Percentiles rank a stretch among this genome's conserved stretches.
These are phyloP conservation scores for Bertia moriformis DNA, from an alignment of 2,329 filamentous ascomycete genomes.

Conservation along the genomic window DNA sequence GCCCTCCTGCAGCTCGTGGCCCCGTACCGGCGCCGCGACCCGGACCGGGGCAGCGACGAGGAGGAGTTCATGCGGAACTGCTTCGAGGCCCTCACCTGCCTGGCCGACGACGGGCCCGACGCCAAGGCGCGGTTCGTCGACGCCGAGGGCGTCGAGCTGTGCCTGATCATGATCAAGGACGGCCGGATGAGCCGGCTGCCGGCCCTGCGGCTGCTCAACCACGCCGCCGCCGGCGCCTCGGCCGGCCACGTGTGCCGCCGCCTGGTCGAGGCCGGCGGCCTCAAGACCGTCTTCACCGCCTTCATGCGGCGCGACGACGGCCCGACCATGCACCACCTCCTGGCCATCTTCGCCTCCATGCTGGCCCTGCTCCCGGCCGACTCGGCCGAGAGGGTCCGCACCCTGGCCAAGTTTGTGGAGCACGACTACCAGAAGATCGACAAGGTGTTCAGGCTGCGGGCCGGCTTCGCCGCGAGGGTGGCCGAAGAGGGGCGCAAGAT, in stretches of 20 bases:
- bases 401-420: constrained; percentile 87
- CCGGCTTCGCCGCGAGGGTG: constrained; percentile 53
- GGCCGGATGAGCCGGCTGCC: constrained; percentile 69
- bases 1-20: constrained; percentile 69
- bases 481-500: constrained; percentile 16
- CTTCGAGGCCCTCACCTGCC: constrained; percentile 74
- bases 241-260: constrained; percentile 53
- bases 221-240: constrained; percentile 49
- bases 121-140: constrained; percentile 75
- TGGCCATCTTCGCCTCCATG: constrained; percentile 73
- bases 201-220: constrained; percentile 70
- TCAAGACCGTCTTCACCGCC: constrained; percentile 72
- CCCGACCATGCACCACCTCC: constrained; percentile 58
- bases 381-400: constrained; percentile 64
- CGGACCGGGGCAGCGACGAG: constrained; percentile 71
- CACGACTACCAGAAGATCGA: constrained; percentile 78
- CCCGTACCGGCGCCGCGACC: constrained; percentile 73
- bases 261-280: constrained; percentile 67
- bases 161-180: constrained; percentile 80
- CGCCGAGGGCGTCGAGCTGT: constrained; percentile 82
- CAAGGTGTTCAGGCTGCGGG: constrained; percentile 57
- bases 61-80: constrained; percentile 92
- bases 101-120: constrained; percentile 58
- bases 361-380: constrained; percentile 66
- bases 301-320: constrained; percentile 74